Evolutionary conservation across 345 rosid species (phyloP).

Genomic region (Raphanus raphanistrum): DNA sequence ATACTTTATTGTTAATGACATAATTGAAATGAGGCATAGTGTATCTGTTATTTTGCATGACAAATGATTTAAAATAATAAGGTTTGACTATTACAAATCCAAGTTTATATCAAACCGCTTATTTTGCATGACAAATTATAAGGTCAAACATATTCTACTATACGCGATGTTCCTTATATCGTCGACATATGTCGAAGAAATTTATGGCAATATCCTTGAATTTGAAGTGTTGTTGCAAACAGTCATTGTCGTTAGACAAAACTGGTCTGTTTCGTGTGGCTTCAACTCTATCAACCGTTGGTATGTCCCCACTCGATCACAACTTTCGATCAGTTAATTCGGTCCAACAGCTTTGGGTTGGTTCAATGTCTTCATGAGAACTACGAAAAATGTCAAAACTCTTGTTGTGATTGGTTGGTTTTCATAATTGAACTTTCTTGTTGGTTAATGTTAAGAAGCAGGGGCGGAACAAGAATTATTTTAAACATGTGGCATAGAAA

Average conservation of each 20-base stretch:
- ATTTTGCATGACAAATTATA: slow-evolving; percentile 28
- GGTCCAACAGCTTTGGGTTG: slow-evolving; percentile 36
- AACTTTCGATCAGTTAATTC: slow-evolving; percentile 29
- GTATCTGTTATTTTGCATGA: background rate
- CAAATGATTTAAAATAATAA: background rate
- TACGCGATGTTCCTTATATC: slow-evolving; percentile 35
- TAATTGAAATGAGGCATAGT: background rate
- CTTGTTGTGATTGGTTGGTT: slow-evolving; percentile 27
- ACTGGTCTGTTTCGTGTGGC: slow-evolving; percentile 19
- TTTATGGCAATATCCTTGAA: slow-evolving; percentile 31
- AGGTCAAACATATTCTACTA: slow-evolving; percentile 30
- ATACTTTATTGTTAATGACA: background rate
- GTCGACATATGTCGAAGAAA: slow-evolving; percentile 37
- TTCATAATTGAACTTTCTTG: slow-evolving; percentile 27
- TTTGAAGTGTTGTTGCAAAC: slow-evolving; percentile 26
- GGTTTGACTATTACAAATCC: slow-evolving; percentile 15
- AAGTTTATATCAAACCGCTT: slow-evolving; percentile 10
- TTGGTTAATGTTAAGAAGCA: slow-evolving; percentile 6
- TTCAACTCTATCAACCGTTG: slow-evolving; percentile 24
- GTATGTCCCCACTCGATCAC: slow-evolving; percentile 38
- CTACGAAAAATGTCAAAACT: slow-evolving; percentile 24
- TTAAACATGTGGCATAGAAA: too few species aligned
- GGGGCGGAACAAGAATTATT: too few species aligned
- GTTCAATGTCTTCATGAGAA: slow-evolving; percentile 19
- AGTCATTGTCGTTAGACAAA: slow-evolving; percentile 30